These are phyloP conservation scores for Calophaca sinica DNA, from an alignment of 306 rosid species.

Conservation along the genomic window DNA sequence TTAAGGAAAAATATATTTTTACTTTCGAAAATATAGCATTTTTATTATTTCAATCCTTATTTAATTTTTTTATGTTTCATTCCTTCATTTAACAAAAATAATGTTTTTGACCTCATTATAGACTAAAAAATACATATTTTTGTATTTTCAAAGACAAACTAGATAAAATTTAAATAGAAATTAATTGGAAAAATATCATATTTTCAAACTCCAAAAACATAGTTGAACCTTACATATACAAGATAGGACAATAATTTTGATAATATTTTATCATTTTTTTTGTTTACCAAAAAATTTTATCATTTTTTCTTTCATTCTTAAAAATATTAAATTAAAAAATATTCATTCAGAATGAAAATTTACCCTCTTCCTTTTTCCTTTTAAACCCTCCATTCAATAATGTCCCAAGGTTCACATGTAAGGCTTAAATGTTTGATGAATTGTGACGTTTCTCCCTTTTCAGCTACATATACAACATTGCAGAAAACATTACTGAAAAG, in stretches of 20 bases:
- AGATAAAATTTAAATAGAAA: no score
- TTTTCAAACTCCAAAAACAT: no score
- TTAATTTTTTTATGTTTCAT: no score
- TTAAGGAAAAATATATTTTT: no score
- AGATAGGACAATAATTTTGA: neutral
- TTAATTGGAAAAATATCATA: no score
- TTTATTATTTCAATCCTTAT: no score
- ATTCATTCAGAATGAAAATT: neutral
- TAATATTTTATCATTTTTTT: neutral
- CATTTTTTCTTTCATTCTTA: neutral
- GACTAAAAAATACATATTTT: no score
- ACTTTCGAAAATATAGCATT: no score
- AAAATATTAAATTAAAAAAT: neutral
- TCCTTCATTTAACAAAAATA: no score
- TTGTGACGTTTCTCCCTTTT: constrained; percentile 2
- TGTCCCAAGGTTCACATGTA: constrained; percentile 8
- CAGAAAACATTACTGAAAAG: constrained; percentile 9
- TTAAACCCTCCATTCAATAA: neutral
- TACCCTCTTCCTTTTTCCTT: neutral
- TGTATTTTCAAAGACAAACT: no score
- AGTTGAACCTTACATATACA: neutral
- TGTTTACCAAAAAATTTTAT: no score
- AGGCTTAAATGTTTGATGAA: constrained; percentile 10
- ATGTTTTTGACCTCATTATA: no score
- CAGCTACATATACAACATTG: neutral